Evolutionary conservation across 345 rosid genomes (phyloP).

Genomic region (Citrus trifoliata): DNA sequence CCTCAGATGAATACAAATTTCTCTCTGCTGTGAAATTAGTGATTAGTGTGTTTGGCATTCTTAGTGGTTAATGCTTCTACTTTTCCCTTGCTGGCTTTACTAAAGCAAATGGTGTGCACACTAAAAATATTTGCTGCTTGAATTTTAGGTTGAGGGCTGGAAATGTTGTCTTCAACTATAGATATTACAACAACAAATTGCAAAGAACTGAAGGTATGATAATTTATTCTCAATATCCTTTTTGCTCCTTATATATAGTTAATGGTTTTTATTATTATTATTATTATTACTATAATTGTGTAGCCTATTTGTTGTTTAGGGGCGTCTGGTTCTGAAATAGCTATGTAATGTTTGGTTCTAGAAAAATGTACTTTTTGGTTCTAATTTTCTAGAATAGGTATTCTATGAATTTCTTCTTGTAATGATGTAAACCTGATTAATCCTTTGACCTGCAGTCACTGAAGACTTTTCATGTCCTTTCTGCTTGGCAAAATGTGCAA

Average conservation of each 20-base stretch:
- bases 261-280: no score
- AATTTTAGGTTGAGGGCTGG: slow-evolving; percentile 84
- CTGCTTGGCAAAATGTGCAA: slow-evolving; percentile 92
- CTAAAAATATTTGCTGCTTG: slow-evolving; percentile 15
- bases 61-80: not conserved
- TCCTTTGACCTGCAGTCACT: slow-evolving; percentile 63
- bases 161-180: slow-evolving; percentile 91
- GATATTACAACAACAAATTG: slow-evolving; percentile 82
- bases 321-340: not conserved
- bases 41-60: not conserved
- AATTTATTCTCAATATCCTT: not conserved
- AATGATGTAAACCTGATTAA: slow-evolving; percentile 16
- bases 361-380: not conserved
- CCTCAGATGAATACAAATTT: not conserved
- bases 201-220: slow-evolving; percentile 88
- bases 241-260: not conserved
- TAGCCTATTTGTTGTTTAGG: not conserved
- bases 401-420: not conserved
- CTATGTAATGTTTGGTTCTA: not conserved
- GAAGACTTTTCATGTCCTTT: slow-evolving; percentile 99
- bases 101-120: not conserved
- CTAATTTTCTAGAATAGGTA: not conserved
- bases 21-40: not conserved
- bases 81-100: not conserved
- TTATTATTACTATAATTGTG: not conserved